Evolutionary conservation across 805 yeast species (phyloP).

Genomic region (Candida ascalaphidarum): DNA sequence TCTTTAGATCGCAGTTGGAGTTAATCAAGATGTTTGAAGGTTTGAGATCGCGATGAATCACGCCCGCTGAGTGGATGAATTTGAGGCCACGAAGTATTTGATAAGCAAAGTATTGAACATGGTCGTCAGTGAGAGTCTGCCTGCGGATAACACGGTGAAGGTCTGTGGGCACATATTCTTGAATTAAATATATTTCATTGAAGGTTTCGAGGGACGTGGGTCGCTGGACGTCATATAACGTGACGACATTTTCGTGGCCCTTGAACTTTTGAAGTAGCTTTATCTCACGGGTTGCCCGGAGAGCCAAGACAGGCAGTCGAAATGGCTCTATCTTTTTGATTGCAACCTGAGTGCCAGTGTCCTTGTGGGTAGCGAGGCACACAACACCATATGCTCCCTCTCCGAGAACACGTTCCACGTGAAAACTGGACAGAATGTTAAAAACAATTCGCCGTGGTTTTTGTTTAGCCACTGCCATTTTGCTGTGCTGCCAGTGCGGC

Average conservation of each 20-base stretch:
- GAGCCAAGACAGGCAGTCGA: conserved; percentile 53
- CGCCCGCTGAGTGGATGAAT: conserved; percentile 63
- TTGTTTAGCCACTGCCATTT: too few species aligned
- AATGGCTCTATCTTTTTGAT: conserved; percentile 73
- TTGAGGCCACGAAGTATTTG: conserved; percentile 66
- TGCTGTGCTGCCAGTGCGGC: too few species aligned
- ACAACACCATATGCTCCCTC: conserved; percentile 83
- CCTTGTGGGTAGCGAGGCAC: conserved; percentile 57
- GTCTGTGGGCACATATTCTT: conserved; percentile 74
- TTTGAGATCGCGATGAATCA: conserved; percentile 69
- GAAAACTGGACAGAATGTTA: conserved; percentile 56
- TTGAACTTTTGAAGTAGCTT: conserved; percentile 56
- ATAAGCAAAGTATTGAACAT: conserved; percentile 61
- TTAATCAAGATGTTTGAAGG: conserved; percentile 65
- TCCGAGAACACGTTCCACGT: conserved; percentile 54
- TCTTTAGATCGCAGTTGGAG: conserved; percentile 64
- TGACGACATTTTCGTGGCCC: conserved; percentile 64
- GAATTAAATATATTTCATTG: conserved; percentile 66
- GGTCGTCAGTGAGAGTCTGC: conserved; percentile 54
- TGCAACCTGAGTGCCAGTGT: conserved; percentile 58
- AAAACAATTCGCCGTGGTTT: conserved; percentile 29
- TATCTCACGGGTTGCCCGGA: conserved; percentile 65
- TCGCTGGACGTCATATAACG: conserved; percentile 56
- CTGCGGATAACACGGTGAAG: conserved; percentile 53
- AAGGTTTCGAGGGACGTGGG: conserved; percentile 53